Evolutionary conservation across 768 basidiomycete genomes (phyloP).

Genomic region (Kwoniella shandongensis): DNA sequence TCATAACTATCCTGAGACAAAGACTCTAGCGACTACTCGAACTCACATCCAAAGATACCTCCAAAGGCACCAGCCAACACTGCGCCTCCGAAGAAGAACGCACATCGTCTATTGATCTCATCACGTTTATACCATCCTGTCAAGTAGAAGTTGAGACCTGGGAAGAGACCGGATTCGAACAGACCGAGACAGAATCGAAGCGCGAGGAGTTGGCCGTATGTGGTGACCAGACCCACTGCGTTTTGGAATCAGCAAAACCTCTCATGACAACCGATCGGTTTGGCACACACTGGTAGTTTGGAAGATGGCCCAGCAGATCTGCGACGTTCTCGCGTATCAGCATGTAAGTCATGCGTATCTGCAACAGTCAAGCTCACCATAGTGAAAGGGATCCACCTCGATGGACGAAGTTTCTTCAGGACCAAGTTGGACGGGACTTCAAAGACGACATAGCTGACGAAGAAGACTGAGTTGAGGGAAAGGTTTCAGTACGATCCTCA

Average conservation of each 20-base stretch:
- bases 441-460: slow-evolving; percentile 50
- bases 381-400: slow-evolving; percentile 49
- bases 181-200: slow-evolving; percentile 48
- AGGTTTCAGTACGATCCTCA: neutral
- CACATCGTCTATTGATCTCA: slow-evolving; percentile 43
- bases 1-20: no score
- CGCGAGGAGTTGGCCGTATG: slow-evolving; percentile 46
- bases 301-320: slow-evolving; percentile 48
- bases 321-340: neutral
- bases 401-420: slow-evolving; percentile 47
- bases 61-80: slow-evolving; percentile 52
- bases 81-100: slow-evolving; percentile 52
- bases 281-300: slow-evolving; percentile 43
- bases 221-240: slow-evolving; percentile 49
- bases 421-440: slow-evolving; percentile 51
- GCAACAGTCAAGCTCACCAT: slow-evolving; percentile 36
- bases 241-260: neutral
- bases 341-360: no score
- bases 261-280: neutral
- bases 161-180: slow-evolving; percentile 45
- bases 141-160: slow-evolving; percentile 49
- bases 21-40: neutral
- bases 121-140: slow-evolving; percentile 51
- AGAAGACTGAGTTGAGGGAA: slow-evolving; percentile 37
- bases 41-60: slow-evolving; percentile 51